Percentiles rank a stretch among this genome's conserved stretches.
phyloP scores from a whole-genome alignment of 768 basidiomycete species.

The Phylloporus sp. region DNA sequence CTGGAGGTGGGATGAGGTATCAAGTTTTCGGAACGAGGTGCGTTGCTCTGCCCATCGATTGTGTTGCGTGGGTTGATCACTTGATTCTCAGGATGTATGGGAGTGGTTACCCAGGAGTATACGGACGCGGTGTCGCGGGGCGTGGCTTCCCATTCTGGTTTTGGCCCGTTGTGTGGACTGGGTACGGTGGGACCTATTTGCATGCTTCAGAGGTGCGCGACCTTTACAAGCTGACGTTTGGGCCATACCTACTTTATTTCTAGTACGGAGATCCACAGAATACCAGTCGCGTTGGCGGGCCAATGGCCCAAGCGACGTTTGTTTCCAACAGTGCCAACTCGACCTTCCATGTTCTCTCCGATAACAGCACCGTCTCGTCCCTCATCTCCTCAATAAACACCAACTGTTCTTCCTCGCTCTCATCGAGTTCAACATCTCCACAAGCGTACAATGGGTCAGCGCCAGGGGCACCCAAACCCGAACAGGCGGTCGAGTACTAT shows the following conservation, averaged over 20 bases:
- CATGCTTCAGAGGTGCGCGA: conserved; percentile 38
- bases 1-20: no score
- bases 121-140: no score
- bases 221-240: background rate
- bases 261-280: conserved; percentile 46
- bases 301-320: conserved; percentile 36
- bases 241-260: conserved; percentile 12
- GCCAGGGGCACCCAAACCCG: conserved; percentile 34
- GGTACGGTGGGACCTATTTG: conserved; percentile 31
- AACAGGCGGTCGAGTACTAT: conserved; percentile 64
- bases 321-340: conserved; percentile 35
- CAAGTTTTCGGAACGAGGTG: no score
- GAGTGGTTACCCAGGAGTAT: no score
- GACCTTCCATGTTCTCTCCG: conserved; percentile 44
- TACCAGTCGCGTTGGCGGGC: conserved; percentile 46
- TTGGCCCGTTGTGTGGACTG: no score
- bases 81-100: no score
- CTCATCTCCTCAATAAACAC: conserved; percentile 39
- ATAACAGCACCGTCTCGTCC: conserved; percentile 42
- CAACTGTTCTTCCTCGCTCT: conserved; percentile 41
- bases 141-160: no score
- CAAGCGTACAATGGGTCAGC: conserved; percentile 29
- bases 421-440: conserved; percentile 30
- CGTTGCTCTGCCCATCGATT: no score
- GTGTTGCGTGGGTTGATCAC: no score